These are phyloP conservation scores for Clonostachys chloroleuca DNA, from an alignment of 2,329 filamentous ascomycete genomes.

Conservation along the genomic window DNA sequence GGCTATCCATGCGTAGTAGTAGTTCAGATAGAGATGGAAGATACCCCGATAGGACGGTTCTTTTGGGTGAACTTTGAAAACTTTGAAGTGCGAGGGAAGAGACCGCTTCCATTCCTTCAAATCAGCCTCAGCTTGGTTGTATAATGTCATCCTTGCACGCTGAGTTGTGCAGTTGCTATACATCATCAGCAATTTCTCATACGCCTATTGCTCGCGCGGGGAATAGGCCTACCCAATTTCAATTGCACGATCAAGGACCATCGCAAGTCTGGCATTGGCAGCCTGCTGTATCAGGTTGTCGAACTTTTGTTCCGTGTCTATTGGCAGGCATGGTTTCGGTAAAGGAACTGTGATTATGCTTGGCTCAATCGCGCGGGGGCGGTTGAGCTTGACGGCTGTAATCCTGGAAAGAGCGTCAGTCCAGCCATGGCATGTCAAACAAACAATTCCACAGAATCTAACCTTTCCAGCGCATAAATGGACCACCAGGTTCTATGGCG, in stretches of 20 bases:
- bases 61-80: slow-evolving; percentile 16
- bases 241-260: slow-evolving; percentile 19
- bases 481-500: slow-evolving; percentile 19
- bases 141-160: too few relatives aligned
- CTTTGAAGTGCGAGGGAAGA: slow-evolving; percentile 14
- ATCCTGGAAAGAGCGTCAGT: slow-evolving; percentile 6
- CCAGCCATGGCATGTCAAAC: background rate
- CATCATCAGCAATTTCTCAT: background rate
- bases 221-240: slow-evolving; percentile 11
- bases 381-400: slow-evolving; percentile 13
- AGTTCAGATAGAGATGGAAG: slow-evolving; percentile 27
- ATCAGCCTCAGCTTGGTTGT: slow-evolving; percentile 7
- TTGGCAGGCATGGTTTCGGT: slow-evolving; percentile 3
- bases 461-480: slow-evolving; percentile 20
- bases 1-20: slow-evolving; percentile 27
- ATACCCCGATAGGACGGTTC: slow-evolving; percentile 20
- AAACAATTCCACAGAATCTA: background rate
- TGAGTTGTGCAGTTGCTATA: background rate
- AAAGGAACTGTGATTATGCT: slow-evolving; percentile 13
- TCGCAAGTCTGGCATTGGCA: slow-evolving; percentile 17
- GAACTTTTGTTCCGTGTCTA: slow-evolving; percentile 17
- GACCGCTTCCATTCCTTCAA: slow-evolving; percentile 23
- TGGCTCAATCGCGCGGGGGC: slow-evolving; percentile 12
- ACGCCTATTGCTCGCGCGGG: too few relatives aligned
- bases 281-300: slow-evolving; percentile 25